Evolutionary conservation across 2,329 filamentous ascomycete genomes (phyloP).

Genomic region (Akanthomyces uredinophilus): DNA sequence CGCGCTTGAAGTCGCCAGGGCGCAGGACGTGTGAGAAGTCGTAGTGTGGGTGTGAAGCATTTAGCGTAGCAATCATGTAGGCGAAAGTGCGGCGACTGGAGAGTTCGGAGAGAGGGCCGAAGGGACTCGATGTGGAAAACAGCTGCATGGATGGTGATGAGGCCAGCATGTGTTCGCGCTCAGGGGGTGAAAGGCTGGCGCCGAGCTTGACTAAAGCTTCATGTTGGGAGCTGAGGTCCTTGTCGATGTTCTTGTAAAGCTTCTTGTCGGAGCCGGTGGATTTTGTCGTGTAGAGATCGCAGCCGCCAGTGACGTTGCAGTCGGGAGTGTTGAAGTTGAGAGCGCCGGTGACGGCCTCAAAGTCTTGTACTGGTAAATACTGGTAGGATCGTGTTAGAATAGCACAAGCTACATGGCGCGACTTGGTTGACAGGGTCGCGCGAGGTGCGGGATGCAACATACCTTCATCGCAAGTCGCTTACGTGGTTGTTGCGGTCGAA

Average conservation of each 20-base stretch:
- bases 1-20: constrained; percentile 83
- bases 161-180: constrained; percentile 63
- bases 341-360: constrained; percentile 85
- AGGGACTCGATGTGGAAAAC: constrained; percentile 81
- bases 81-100: constrained; percentile 89
- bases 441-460: constrained; percentile 16
- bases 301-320: constrained; percentile 85
- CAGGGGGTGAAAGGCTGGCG: constrained; percentile 79
- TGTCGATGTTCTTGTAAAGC: constrained; percentile 91
- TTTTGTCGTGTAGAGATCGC: constrained; percentile 96
- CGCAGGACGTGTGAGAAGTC: constrained; percentile 92
- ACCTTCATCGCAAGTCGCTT: constrained; percentile 34
- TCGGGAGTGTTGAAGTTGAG: constrained; percentile 95
- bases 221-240: constrained; percentile 86
- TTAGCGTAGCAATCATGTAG: constrained; percentile 92
- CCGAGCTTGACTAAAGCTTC: constrained; percentile 81
- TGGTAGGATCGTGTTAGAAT: constrained; percentile 32
- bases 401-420: neutral
- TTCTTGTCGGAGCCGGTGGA: constrained; percentile 95
- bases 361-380: constrained; percentile 88
- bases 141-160: constrained; percentile 54
- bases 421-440: neutral
- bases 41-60: constrained; percentile 86
- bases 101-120: constrained; percentile 82
- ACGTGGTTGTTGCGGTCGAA: neutral